Evolutionary conservation across 306 rosid species (phyloP).

Genomic region (Vachellia pachyceras): DNA sequence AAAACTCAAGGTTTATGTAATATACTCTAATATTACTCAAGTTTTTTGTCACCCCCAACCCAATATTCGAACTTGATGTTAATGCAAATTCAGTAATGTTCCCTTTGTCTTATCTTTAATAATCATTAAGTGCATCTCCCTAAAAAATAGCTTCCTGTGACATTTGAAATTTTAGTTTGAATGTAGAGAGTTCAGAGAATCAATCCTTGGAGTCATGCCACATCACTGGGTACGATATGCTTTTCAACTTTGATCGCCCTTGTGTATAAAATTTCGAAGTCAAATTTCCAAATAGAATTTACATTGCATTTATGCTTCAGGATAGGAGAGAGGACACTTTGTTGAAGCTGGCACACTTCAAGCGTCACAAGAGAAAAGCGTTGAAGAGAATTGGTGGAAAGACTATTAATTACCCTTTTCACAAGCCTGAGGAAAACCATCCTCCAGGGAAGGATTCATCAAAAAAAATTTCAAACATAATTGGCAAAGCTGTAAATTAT

Average conservation of each 20-base stretch:
- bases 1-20: too few relatives aligned
- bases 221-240: conserved; percentile 84
- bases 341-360: conserved; percentile 80
- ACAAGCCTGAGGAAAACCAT: conserved; percentile 96
- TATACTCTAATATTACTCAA: too few relatives aligned
- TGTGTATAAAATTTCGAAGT: not conserved
- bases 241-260: conserved; percentile 24
- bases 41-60: not conserved
- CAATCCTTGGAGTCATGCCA: conserved; percentile 97
- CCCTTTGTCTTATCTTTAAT: not conserved
- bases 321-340: conserved; percentile 97
- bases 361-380: conserved; percentile 86
- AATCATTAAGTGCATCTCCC: conserved; percentile 24
- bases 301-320: conserved; percentile 51
- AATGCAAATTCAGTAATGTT: not conserved
- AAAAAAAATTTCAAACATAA: conserved; percentile 87
- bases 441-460: conserved; percentile 97
- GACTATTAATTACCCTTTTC: conserved; percentile 61
- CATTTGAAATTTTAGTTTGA: conserved; percentile 73
- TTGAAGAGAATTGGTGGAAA: conserved; percentile 82
- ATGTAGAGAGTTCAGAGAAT: conserved; percentile 98
- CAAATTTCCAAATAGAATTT: conserved; percentile 26
- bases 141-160: conserved; percentile 48
- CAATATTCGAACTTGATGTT: not conserved
- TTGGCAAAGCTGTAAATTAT: conserved; percentile 87